These are phyloP conservation scores for Ustilago sp. DNA, from an alignment of 1,284 basidiomycete species.

Conservation along the genomic window DNA sequence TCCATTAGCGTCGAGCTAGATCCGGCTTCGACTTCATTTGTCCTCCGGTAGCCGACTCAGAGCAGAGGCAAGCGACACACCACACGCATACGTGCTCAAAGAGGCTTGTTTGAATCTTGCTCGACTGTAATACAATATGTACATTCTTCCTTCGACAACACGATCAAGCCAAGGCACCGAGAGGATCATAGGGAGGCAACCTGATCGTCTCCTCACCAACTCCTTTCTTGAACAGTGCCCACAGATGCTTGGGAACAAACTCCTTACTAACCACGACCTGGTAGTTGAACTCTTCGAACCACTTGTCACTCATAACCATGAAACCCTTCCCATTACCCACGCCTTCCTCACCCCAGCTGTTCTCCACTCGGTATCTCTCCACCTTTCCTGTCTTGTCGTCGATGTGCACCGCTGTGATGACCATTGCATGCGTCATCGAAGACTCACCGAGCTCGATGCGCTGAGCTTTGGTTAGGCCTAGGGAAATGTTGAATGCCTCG, in stretches of 20 bases:
- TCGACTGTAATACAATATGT: too few species aligned
- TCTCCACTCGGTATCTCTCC: conserved; percentile 92
- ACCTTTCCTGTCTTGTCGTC: conserved; percentile 75
- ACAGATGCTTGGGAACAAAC: conserved; percentile 50
- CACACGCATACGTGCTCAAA: too few species aligned
- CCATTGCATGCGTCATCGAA: conserved; percentile 86
- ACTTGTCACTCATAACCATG: conserved; percentile 80
- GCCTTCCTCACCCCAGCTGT: conserved; percentile 84
- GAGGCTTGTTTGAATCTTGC: too few species aligned
- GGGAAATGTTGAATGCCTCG: conserved; percentile 75
- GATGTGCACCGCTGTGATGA: conserved; percentile 58
- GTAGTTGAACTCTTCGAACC: conserved; percentile 83
- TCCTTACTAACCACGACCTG: conserved; percentile 59
- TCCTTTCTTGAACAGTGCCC: conserved; percentile 48
- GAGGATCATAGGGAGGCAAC: conserved; percentile 58
- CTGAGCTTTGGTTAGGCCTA: conserved; percentile 82
- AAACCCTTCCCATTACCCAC: conserved; percentile 83
- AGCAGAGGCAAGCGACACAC: too few species aligned
- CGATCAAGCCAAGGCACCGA: conserved; percentile 49
- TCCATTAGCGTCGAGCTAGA: too few species aligned
- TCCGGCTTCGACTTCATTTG: too few species aligned
- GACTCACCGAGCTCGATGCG: conserved; percentile 84
- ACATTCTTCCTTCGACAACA: neutral
- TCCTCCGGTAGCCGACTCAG: neutral
- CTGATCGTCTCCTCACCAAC: conserved; percentile 70